Evolutionary conservation across 148 eudicot genomes (phyloP).

Genomic region (Rhododendron molle): DNA sequence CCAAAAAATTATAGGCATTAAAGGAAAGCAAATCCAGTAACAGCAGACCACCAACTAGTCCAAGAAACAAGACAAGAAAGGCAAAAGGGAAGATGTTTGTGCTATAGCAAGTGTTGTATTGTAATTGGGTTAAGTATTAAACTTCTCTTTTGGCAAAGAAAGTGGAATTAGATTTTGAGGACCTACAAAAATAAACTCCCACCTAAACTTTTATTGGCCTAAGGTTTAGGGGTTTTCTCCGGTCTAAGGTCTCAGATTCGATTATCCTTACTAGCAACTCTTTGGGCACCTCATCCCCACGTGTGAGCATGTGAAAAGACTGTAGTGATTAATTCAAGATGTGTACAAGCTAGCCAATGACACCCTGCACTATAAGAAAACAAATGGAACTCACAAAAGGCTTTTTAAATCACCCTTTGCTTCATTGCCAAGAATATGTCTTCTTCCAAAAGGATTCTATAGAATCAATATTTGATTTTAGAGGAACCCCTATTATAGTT

Average conservation of each 20-base stretch:
- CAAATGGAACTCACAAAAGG: not conserved
- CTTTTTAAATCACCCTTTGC: not conserved
- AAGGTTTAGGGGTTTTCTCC: not conserved
- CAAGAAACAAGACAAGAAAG: not conserved
- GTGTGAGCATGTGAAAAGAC: not conserved
- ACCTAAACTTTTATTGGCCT: too few relatives aligned
- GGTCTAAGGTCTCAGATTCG: not conserved
- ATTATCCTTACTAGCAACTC: not conserved
- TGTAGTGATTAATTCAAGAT: too few relatives aligned
- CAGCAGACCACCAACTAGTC: not conserved
- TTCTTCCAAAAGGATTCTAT: not conserved
- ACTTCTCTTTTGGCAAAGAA: not conserved
- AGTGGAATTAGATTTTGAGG: not conserved
- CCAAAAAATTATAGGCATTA: not conserved
- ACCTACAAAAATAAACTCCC: not conserved
- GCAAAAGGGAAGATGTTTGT: not conserved
- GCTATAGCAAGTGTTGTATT: not conserved
- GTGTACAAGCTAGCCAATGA: too few relatives aligned
- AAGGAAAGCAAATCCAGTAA: not conserved
- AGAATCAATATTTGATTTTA: not conserved
- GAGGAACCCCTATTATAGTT: not conserved
- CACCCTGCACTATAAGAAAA: not conserved
- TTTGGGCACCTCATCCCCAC: not conserved
- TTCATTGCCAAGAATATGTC: constrained; percentile 9
- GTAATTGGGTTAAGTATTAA: not conserved